These are phyloP conservation scores for Pseudocercospora eumusae DNA, from an alignment of 2,329 filamentous ascomycete species.

Conservation along the genomic window DNA sequence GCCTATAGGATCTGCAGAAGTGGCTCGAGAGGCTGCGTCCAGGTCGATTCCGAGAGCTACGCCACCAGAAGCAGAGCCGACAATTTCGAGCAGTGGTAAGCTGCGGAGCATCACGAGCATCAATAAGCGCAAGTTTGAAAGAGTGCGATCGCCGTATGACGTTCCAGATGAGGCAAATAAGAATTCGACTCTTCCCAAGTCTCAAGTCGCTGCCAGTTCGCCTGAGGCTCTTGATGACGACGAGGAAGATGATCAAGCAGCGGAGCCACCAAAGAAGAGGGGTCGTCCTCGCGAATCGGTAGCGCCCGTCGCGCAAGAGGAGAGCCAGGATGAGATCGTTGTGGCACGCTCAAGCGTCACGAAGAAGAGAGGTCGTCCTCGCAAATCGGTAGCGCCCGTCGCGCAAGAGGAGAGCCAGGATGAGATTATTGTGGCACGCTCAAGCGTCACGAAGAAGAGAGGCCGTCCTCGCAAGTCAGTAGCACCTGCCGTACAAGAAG, in stretches of 20 bases:
- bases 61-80: background rate
- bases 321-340: conserved; percentile 14
- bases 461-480: background rate
- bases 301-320: background rate
- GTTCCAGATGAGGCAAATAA: conserved; percentile 4
- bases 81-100: background rate
- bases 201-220: background rate
- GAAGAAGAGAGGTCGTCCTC: background rate
- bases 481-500: background rate
- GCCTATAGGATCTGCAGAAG: background rate
- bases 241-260: background rate
- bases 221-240: background rate
- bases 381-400: background rate
- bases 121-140: conserved; percentile 11
- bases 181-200: background rate
- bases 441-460: background rate
- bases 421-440: conserved; percentile 11
- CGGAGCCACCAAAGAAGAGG: conserved; percentile 5
- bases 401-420: conserved; percentile 10
- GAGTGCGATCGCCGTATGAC: conserved; percentile 6
- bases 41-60: background rate
- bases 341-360: conserved; percentile 1
- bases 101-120: background rate
- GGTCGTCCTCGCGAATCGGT: background rate
- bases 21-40: background rate